Evolutionary conservation across 2,329 filamentous ascomycete species (phyloP).

Genomic region (Biscogniauxia marginata): DNA sequence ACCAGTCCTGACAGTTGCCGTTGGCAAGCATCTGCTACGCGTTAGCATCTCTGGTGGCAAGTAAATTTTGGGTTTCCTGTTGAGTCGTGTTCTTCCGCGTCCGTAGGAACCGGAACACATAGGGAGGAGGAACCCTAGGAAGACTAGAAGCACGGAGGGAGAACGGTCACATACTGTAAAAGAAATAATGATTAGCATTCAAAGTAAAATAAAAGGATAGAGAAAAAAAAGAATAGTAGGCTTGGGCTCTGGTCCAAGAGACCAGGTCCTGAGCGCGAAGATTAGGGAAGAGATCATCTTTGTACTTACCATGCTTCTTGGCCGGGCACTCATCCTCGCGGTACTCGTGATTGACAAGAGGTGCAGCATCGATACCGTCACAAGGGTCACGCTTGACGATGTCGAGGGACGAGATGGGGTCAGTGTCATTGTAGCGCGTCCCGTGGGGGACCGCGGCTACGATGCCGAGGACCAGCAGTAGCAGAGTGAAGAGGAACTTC

Average conservation of each 20-base stretch:
- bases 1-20: not conserved
- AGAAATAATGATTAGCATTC: too few relatives aligned
- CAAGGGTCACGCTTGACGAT: constrained; percentile 1
- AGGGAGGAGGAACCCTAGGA: too few relatives aligned
- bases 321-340: not conserved
- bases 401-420: not conserved
- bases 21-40: not conserved
- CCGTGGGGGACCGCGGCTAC: not conserved
- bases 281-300: not conserved
- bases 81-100: not conserved
- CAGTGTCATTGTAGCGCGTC: not conserved
- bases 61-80: not conserved
- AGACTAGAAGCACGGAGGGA: too few relatives aligned
- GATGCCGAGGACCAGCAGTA: not conserved
- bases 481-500: not conserved
- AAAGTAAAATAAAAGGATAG: too few relatives aligned
- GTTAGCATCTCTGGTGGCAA: not conserved
- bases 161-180: too few relatives aligned
- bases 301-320: not conserved
- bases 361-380: not conserved
- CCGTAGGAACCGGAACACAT: not conserved
- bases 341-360: constrained; percentile 5
- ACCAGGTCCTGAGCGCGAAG: not conserved
- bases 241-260: not conserved
- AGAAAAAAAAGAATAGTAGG: too few relatives aligned